These are phyloP conservation scores for Entomortierella lignicola DNA, from an alignment of 192 early-diverging fungal genomes.

Conservation along the genomic window DNA sequence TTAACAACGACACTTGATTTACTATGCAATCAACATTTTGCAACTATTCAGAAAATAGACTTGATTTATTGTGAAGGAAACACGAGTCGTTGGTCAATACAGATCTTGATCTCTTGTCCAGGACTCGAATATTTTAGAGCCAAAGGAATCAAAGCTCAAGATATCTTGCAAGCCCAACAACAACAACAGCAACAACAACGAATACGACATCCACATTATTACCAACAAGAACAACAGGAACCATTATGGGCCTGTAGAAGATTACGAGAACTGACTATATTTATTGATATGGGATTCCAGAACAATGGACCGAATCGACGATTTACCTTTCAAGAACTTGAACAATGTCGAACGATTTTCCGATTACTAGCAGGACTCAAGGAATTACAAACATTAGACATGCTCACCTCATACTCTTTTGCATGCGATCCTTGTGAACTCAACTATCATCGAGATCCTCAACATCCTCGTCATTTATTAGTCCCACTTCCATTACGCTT, in stretches of 20 bases:
- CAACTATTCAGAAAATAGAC: not conserved
- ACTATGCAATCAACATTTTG: not conserved
- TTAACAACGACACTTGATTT: not conserved
- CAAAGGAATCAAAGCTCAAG: not conserved
- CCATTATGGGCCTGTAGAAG: slow-evolving; percentile 6
- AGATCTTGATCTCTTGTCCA: not conserved
- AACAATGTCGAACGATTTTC: slow-evolving; percentile 3
- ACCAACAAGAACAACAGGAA: too few species aligned
- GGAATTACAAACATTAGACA: not conserved
- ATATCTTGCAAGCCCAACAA: too few species aligned
- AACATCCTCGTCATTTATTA: not conserved
- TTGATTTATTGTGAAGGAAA: not conserved
- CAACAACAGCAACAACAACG: too few species aligned
- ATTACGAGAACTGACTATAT: not conserved
- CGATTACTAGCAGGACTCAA: not conserved
- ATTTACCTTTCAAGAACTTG: not conserved
- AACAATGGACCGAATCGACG: not conserved
- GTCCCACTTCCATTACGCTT: slow-evolving; percentile 4
- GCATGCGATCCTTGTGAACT: not conserved
- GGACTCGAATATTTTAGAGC: not conserved
- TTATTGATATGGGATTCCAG: slow-evolving; percentile 16
- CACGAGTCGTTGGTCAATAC: not conserved
- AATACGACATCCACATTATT: too few species aligned
- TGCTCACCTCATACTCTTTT: not conserved
- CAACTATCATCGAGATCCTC: too few species aligned